phyloP scores from a whole-genome alignment of 2,329 filamentous ascomycete species.

The Xylariaceae sp. region DNA sequence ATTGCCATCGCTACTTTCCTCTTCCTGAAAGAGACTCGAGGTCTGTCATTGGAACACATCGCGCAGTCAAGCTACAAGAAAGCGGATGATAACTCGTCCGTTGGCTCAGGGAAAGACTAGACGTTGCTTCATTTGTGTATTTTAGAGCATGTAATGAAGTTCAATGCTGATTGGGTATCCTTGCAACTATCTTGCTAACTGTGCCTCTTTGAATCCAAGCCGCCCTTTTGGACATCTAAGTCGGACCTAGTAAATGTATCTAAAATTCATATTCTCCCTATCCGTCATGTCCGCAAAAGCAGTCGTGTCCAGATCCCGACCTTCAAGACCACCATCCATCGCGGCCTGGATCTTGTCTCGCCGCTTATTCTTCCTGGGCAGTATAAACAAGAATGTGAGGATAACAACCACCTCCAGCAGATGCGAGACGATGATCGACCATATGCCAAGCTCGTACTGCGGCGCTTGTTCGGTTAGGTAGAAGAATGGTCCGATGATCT shows the following conservation, averaged over 20 bases:
- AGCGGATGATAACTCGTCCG: conserved; percentile 14
- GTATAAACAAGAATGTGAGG: conserved; percentile 39
- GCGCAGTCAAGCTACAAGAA: conserved; percentile 28
- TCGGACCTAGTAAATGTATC: conserved; percentile 30
- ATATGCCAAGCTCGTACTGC: conserved; percentile 46
- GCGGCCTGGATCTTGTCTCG: conserved; percentile 41
- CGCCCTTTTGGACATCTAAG: no score
- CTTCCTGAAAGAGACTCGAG: conserved; percentile 64
- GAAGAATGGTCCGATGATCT: conserved; percentile 50
- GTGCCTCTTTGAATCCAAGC: no score
- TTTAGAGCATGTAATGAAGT: background rate
- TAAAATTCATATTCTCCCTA: conserved; percentile 44
- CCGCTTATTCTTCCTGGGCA: conserved; percentile 45
- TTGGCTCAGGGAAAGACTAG: conserved; percentile 7
- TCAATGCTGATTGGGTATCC: background rate
- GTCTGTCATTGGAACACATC: conserved; percentile 58
- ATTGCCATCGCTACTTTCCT: conserved; percentile 43
- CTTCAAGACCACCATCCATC: conserved; percentile 36
- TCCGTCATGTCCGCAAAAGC: conserved; percentile 50
- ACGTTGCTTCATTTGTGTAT: background rate
- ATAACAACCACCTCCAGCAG: conserved; percentile 48
- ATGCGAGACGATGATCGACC: conserved; percentile 52
- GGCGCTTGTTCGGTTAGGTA: conserved; percentile 46
- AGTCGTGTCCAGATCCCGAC: conserved; percentile 43
- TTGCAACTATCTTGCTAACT: no score